These are phyloP conservation scores for Eustoma russellianum DNA, from an alignment of 257 asterid species.

Conservation along the genomic window DNA sequence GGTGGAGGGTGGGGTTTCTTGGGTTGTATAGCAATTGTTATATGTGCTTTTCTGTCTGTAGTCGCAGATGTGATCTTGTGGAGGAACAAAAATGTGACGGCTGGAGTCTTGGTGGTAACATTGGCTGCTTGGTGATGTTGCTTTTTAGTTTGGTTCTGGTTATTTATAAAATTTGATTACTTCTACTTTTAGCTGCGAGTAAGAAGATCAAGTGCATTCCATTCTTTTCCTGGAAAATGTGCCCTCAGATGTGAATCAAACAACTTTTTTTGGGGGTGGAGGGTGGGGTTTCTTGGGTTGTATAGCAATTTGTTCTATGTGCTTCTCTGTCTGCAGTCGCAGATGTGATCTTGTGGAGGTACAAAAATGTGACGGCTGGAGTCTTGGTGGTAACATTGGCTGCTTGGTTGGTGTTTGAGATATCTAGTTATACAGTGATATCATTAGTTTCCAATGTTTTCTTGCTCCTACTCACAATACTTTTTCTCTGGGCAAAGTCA, in stretches of 20 bases:
- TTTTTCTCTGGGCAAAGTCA: constrained; percentile 86
- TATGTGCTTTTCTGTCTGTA: constrained; percentile 15
- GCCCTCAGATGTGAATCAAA: too few relatives aligned
- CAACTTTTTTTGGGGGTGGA: too few relatives aligned
- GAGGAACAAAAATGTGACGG: constrained; percentile 47
- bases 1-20: too few relatives aligned
- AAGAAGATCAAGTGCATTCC: too few relatives aligned
- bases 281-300: too few relatives aligned
- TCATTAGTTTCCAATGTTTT: constrained; percentile 62
- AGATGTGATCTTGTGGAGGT: constrained; percentile 81
- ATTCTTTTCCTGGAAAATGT: too few relatives aligned
- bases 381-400: constrained; percentile 45
- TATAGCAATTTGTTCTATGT: too few relatives aligned
- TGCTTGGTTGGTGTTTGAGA: constrained; percentile 84
- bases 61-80: constrained; percentile 88
- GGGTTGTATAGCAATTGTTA: too few relatives aligned
- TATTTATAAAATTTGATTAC: too few relatives aligned
- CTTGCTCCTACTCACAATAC: constrained; percentile 69
- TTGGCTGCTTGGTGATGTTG: constrained; percentile 47
- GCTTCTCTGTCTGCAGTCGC: constrained; percentile 43
- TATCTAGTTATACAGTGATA: constrained; percentile 60
- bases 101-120: constrained; percentile 39
- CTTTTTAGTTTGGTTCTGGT: too few relatives aligned
- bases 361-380: constrained; percentile 38
- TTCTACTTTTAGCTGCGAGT: too few relatives aligned